These are phyloP conservation scores for Physocladia obscura DNA, from an alignment of 192 early-diverging fungal species.

Conservation along the genomic window DNA sequence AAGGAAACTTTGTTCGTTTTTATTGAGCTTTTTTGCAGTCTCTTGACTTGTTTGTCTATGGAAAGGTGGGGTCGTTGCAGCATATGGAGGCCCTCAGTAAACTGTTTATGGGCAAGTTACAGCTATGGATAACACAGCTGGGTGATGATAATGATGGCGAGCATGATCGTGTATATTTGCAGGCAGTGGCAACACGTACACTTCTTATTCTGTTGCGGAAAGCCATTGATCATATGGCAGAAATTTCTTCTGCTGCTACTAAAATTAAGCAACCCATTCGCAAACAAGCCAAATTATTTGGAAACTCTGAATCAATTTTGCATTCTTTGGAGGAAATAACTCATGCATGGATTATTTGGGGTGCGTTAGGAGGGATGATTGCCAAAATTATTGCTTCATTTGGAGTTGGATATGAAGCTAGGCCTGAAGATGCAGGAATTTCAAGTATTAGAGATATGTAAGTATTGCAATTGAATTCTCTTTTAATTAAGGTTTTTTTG, in stretches of 20 bases:
- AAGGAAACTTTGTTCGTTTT: neutral
- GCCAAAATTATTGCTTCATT: conserved; percentile 27
- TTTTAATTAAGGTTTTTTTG: neutral
- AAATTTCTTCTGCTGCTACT: neutral
- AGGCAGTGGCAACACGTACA: conserved; percentile 6
- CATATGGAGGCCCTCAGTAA: conserved; percentile 30
- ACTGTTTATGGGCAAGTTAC: conserved; percentile 19
- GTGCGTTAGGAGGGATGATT: conserved; percentile 36
- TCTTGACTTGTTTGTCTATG: conserved; percentile 27
- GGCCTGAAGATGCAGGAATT: conserved; percentile 32
- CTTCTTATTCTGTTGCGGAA: neutral
- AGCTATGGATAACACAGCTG: conserved; percentile 24
- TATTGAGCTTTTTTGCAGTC: conserved; percentile 23
- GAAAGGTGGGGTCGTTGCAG: conserved; percentile 16
- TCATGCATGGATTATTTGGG: conserved; percentile 41
- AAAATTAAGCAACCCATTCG: neutral
- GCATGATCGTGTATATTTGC: conserved; percentile 22
- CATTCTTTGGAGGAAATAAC: conserved; percentile 20
- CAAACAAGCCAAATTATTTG: neutral
- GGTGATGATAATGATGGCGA: conserved; percentile 18
- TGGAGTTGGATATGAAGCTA: conserved; percentile 15
- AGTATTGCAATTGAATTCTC: neutral
- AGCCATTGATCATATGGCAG: neutral
- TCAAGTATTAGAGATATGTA: conserved; percentile 36
- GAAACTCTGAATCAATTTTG: neutral